Percentiles rank a stretch among this genome's conserved stretches.
phyloP scores from a whole-genome alignment of 257 asterid species.

The Solanum sparsipilum region DNA sequence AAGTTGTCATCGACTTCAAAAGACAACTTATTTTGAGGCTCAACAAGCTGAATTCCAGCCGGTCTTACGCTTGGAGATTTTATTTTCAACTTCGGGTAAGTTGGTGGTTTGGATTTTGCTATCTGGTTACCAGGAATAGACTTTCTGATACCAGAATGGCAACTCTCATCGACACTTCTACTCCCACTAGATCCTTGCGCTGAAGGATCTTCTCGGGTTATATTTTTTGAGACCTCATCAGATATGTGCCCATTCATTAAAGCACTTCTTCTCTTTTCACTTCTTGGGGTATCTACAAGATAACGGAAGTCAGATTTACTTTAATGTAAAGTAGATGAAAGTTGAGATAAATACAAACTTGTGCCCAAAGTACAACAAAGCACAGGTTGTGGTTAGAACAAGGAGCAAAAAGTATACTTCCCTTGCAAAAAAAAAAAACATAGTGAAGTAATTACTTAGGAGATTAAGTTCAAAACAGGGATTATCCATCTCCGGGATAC shows the following conservation, averaged over 20 bases:
- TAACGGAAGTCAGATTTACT: neutral
- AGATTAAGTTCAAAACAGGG: neutral
- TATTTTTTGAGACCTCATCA: neutral
- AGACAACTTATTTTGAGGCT: neutral
- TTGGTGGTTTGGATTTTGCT: neutral
- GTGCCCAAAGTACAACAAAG: neutral
- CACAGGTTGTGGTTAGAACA: neutral
- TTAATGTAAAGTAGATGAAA: neutral
- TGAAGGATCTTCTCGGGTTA: neutral
- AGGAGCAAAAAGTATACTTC: neutral
- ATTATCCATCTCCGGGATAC: neutral
- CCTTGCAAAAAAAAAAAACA: neutral
- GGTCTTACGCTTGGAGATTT: too few species aligned
- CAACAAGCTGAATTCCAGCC: neutral
- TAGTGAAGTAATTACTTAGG: neutral
- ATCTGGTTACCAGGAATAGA: neutral
- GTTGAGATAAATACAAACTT: neutral
- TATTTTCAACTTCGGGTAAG: neutral
- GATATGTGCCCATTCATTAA: neutral
- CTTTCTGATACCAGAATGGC: neutral
- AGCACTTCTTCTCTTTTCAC: neutral
- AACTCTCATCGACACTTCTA: neutral
- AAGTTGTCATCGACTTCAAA: neutral
- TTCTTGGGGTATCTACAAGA: neutral
- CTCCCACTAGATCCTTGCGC: neutral